These are phyloP conservation scores for Phytophthora kernoviae DNA, from an alignment of 352 stramenopile species.

Conservation along the genomic window DNA sequence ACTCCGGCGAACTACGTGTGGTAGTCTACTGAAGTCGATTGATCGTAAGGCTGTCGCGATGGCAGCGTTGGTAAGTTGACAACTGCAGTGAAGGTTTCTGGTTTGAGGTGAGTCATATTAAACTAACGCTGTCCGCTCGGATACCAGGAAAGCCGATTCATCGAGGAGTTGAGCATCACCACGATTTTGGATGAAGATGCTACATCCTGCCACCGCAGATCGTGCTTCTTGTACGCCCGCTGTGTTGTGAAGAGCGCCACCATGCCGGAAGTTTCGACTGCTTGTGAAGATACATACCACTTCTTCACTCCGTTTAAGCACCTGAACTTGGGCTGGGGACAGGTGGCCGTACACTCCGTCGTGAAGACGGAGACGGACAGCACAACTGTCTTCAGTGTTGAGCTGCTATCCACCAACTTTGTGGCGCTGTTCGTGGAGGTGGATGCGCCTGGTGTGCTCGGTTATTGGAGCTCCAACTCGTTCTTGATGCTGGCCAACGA, in stretches of 20 bases:
- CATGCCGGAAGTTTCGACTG: slow-evolving; percentile 2
- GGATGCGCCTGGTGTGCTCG: slow-evolving; percentile 43
- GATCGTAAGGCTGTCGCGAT: slow-evolving; percentile 28
- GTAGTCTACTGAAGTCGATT: slow-evolving; percentile 49
- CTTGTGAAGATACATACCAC: slow-evolving; percentile 56
- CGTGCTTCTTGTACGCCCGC: slow-evolving; percentile 63
- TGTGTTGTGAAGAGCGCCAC: slow-evolving; percentile 23
- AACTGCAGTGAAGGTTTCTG: neutral
- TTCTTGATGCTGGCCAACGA: slow-evolving; percentile 73
- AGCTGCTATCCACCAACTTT: slow-evolving; percentile 49
- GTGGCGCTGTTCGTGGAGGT: slow-evolving; percentile 85
- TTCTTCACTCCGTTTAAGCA: slow-evolving; percentile 80
- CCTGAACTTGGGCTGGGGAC: slow-evolving; percentile 45
- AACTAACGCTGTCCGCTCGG: slow-evolving; percentile 7
- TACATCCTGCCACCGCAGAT: slow-evolving; percentile 46
- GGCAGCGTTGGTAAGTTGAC: slow-evolving; percentile 39
- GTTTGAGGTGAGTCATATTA: neutral
- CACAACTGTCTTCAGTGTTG: slow-evolving; percentile 43
- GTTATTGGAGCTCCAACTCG: slow-evolving; percentile 76
- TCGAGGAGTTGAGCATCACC: slow-evolving; percentile 35
- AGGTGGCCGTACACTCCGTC: slow-evolving; percentile 28
- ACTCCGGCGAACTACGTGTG: slow-evolving; percentile 42
- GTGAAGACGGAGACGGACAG: slow-evolving; percentile 13
- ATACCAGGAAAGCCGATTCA: slow-evolving; percentile 44
- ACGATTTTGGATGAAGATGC: slow-evolving; percentile 34